phyloP scores from a whole-genome alignment of 192 early-diverging fungal genomes.

The Pilobolus umbonatus region DNA sequence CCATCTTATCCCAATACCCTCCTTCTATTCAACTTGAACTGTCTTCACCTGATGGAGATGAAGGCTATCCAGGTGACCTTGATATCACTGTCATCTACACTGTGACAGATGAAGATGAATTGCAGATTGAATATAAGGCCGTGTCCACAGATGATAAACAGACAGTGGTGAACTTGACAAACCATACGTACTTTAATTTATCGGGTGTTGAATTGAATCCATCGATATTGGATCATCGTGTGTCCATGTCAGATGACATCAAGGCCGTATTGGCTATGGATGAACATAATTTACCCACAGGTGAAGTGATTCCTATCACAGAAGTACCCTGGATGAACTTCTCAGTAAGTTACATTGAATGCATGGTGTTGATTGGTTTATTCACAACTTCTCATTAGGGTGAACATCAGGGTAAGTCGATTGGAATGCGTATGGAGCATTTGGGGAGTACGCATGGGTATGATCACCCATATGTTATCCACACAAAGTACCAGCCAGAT shows the following conservation, averaged over 20 bases:
- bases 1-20: slow-evolving; percentile 37
- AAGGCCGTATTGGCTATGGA: slow-evolving; percentile 53
- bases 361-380: background rate
- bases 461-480: slow-evolving; percentile 73
- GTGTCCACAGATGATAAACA: slow-evolving; percentile 39
- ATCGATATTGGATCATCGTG: slow-evolving; percentile 50
- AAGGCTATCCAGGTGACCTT: slow-evolving; percentile 76
- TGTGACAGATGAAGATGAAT: slow-evolving; percentile 44
- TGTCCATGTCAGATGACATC: slow-evolving; percentile 40
- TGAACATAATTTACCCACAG: slow-evolving; percentile 65
- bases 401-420: slow-evolving; percentile 7
- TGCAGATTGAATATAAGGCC: slow-evolving; percentile 49
- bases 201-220: slow-evolving; percentile 54
- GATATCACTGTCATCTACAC: slow-evolving; percentile 56
- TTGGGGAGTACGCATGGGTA: slow-evolving; percentile 64
- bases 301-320: slow-evolving; percentile 43
- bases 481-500: slow-evolving; percentile 29
- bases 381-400: background rate
- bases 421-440: slow-evolving; percentile 49
- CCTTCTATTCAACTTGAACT: slow-evolving; percentile 53
- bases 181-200: slow-evolving; percentile 88
- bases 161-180: slow-evolving; percentile 74
- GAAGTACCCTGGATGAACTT: slow-evolving; percentile 51
- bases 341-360: slow-evolving; percentile 20
- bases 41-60: slow-evolving; percentile 65